A percentile compares a stretch with the other conserved stretches of the same genome.
Conservation (phyloP, 805 yeast species). For the Wickerhamiella occidentalis region DNA sequence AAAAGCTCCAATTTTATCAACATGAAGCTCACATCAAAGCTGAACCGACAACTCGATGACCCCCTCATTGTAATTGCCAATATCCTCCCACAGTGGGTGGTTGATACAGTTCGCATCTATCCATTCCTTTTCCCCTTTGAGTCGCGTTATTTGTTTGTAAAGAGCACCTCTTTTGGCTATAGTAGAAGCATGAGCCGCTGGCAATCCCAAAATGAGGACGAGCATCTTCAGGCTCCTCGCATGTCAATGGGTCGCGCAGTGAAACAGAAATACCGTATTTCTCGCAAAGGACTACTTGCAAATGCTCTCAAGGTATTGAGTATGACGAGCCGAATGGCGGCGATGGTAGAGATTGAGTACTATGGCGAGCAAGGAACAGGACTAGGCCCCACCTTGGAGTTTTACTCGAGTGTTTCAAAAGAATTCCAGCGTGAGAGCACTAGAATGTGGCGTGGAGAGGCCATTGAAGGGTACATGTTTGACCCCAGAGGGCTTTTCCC, state of each 20-base stretch:
- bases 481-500: conserved; percentile 60
- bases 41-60: conserved; percentile 79
- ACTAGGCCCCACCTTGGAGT: conserved; percentile 89
- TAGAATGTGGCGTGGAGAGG: conserved; percentile 54
- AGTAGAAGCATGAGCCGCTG: conserved; percentile 70
- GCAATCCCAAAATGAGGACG: conserved; percentile 35
- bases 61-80: conserved; percentile 81
- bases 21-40: conserved; percentile 72
- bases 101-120: conserved; percentile 55
- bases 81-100: conserved; percentile 73
- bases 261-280: conserved; percentile 67
- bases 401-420: conserved; percentile 68
- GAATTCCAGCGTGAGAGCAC: conserved; percentile 51
- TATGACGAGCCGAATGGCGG: conserved; percentile 65
- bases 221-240: conserved; percentile 11
- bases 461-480: conserved; percentile 30
- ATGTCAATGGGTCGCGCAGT: conserved; percentile 52
- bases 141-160: conserved; percentile 62
- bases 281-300: conserved; percentile 55
- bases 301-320: conserved; percentile 72
- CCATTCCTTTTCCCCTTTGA: conserved; percentile 81
- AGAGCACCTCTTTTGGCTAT: conserved; percentile 83
- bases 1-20: conserved; percentile 41
- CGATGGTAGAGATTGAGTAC: conserved; percentile 75
- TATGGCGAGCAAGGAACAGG: conserved; percentile 93